phyloP scores from a whole-genome alignment of 2,329 filamentous ascomycete species.

The Cladophialophora carrionii region DNA sequence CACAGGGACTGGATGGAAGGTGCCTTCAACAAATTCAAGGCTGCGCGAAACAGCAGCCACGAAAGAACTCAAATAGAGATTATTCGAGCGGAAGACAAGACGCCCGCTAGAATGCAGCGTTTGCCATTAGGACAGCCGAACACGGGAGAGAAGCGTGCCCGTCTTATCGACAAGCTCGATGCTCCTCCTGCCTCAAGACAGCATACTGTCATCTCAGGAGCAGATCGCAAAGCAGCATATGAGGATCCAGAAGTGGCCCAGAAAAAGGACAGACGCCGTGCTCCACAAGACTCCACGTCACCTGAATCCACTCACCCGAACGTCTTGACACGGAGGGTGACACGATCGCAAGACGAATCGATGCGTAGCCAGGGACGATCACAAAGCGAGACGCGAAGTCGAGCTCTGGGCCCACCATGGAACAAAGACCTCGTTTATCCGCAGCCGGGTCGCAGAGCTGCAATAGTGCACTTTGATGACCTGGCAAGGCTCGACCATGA shows the following conservation, averaged over 20 bases:
- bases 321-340: neutral
- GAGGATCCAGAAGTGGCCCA: neutral
- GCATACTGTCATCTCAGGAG: slow-evolving; percentile 17
- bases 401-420: slow-evolving; percentile 37
- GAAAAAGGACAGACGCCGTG: neutral
- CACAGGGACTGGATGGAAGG: slow-evolving; percentile 28
- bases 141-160: slow-evolving; percentile 14
- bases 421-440: slow-evolving; percentile 51
- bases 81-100: neutral
- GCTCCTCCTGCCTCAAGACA: slow-evolving; percentile 12
- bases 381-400: slow-evolving; percentile 22
- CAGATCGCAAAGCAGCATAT: slow-evolving; percentile 4
- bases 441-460: slow-evolving; percentile 51
- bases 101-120: neutral
- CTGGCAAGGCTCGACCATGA: slow-evolving; percentile 76
- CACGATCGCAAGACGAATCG: slow-evolving; percentile 14
- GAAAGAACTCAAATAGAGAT: neutral
- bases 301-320: neutral
- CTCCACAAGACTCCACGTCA: neutral
- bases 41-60: neutral
- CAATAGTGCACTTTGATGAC: slow-evolving; percentile 50
- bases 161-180: slow-evolving; percentile 32
- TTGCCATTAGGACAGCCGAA: neutral
- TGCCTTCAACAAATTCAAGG: slow-evolving; percentile 6
- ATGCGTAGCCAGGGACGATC: neutral